Percentiles rank a stretch among this genome's conserved stretches.
Evolutionary conservation across 345 rosid genomes (phyloP).

Genomic region (Microcos paniculata): DNA sequence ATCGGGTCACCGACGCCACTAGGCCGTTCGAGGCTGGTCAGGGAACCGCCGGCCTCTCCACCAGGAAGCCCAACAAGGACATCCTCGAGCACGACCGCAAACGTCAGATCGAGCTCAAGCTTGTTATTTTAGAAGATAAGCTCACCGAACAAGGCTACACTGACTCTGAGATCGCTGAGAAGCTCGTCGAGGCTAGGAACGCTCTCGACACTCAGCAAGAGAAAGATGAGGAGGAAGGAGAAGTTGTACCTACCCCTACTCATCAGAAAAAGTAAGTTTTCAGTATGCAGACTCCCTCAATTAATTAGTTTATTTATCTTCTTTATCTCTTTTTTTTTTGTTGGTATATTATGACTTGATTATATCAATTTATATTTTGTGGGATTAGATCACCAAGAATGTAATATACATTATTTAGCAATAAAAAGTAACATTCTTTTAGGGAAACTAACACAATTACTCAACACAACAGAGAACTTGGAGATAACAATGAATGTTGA

Average conservation of each 20-base stretch:
- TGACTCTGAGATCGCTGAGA: conserved; percentile 77
- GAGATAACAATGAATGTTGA: not conserved
- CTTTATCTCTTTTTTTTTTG: not conserved
- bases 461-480: not conserved
- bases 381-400: not conserved
- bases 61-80: conserved; percentile 76
- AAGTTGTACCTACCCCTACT: not conserved
- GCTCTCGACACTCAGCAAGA: conserved; percentile 45
- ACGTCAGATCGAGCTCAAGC: conserved; percentile 91
- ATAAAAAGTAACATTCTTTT: not conserved
- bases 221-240: conserved; percentile 14
- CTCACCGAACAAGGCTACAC: conserved; percentile 77
- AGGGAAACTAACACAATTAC: not conserved
- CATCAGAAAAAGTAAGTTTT: conserved; percentile 1
- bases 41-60: conserved; percentile 74
- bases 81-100: conserved; percentile 92
- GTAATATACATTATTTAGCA: not conserved
- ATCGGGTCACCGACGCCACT: conserved; percentile 52
- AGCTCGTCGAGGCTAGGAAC: conserved; percentile 72
- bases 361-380: not conserved
- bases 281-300: too few species aligned
- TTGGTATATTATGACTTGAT: too few species aligned
- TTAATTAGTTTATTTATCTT: not conserved
- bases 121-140: conserved; percentile 76
- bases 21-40: conserved; percentile 74